phyloP scores from a whole-genome alignment of 257 asterid species.

The Mentha longifolia region DNA sequence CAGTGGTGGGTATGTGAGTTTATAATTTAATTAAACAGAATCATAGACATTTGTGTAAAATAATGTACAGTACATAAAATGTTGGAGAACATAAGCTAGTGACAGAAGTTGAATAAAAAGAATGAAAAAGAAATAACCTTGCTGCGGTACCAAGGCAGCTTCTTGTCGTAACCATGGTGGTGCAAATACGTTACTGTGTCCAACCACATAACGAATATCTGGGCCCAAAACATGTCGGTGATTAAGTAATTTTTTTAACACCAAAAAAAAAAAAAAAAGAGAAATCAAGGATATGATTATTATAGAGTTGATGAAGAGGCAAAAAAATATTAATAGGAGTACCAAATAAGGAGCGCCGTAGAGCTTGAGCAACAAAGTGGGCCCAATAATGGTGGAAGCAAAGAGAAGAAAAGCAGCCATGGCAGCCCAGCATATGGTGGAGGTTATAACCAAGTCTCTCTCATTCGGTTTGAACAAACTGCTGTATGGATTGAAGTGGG shows the following conservation, averaged over 20 bases:
- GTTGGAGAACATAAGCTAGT: constrained; percentile 9
- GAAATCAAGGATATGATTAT: no score
- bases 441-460: constrained; percentile 56
- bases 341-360: constrained; percentile 85
- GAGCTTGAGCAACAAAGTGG: constrained; percentile 56
- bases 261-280: no score
- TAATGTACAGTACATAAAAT: neutral
- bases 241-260: no score
- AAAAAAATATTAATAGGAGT: no score
- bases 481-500: constrained; percentile 87
- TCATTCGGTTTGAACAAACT: constrained; percentile 64
- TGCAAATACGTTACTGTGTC: constrained; percentile 82
- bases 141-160: constrained; percentile 93
- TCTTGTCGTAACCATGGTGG: constrained; percentile 81
- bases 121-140: constrained; percentile 45
- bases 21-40: neutral
- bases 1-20: constrained; percentile 1
- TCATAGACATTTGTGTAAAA: constrained; percentile 13
- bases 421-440: constrained; percentile 74
- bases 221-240: constrained; percentile 16
- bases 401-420: constrained; percentile 64
- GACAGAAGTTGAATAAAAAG: no score
- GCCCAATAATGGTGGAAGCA: constrained; percentile 46
- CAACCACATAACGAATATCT: constrained; percentile 86
- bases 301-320: no score